Conservation (phyloP, 345 rosid genomes). For the Aegle marmelos region DNA sequence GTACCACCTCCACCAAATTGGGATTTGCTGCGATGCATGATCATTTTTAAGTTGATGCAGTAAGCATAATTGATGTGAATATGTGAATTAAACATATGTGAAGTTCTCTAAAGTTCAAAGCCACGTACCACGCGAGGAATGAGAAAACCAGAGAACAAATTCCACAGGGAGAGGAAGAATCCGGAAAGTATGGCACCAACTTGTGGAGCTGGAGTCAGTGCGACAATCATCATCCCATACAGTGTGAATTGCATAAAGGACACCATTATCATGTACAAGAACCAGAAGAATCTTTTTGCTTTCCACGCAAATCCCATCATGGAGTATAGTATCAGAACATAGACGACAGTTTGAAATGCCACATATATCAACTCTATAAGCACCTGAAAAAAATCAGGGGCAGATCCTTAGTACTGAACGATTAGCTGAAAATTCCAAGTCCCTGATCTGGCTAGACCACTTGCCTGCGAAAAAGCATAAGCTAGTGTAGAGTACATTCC, state of each 20-base stretch:
- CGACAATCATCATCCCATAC: constrained; percentile 83
- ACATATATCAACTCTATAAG: constrained; percentile 61
- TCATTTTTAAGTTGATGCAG: too few relatives aligned
- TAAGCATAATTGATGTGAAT: too few relatives aligned
- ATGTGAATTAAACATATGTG: too few relatives aligned
- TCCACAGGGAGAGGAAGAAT: constrained; percentile 85
- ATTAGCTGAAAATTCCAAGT: too few relatives aligned
- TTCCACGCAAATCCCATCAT: constrained; percentile 79
- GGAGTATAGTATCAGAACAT: constrained; percentile 55
- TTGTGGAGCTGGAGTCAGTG: constrained; percentile 70
- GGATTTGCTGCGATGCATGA: constrained; percentile 52
- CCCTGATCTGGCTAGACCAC: not conserved
- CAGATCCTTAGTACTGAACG: too few relatives aligned
- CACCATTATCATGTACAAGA: constrained; percentile 43
- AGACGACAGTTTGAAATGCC: constrained; percentile 46
- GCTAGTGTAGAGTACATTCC: constrained; percentile 60
- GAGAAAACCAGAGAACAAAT: constrained; percentile 81
- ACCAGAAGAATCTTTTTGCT: constrained; percentile 46
- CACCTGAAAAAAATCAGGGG: constrained; percentile 39
- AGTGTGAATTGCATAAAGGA: constrained; percentile 68
- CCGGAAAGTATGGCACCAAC: constrained; percentile 57
- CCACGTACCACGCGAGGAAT: constrained; percentile 58
- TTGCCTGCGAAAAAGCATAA: constrained; percentile 57
- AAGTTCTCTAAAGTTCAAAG: not conserved
- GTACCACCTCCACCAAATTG: constrained; percentile 96